phyloP scores from a whole-genome alignment of 495 filamentous ascomycete genomes.

The Neurospora sp. region DNA sequence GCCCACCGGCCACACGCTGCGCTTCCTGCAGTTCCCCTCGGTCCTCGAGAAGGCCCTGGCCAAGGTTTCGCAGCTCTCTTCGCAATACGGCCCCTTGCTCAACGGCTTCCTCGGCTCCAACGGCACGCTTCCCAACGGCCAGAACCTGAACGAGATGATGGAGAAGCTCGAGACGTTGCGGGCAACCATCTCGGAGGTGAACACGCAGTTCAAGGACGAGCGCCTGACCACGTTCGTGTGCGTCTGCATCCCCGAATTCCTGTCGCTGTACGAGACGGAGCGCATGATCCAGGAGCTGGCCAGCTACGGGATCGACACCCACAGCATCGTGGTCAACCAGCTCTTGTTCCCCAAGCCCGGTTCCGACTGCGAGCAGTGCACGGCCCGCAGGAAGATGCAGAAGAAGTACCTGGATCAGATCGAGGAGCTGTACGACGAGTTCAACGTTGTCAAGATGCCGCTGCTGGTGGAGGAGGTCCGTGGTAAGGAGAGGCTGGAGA shows the following conservation, averaged over 20 bases:
- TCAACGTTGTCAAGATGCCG: conserved; percentile 98
- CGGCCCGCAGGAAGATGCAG: conserved; percentile 92
- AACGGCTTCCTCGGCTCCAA: conserved; percentile 83
- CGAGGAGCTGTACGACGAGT: conserved; percentile 96
- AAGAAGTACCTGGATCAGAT: conserved; percentile 99
- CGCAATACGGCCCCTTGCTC: conserved; percentile 91
- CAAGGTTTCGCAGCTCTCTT: conserved; percentile 88
- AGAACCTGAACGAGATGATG: conserved; percentile 83
- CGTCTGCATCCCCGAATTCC: conserved; percentile 96
- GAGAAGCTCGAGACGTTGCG: conserved; percentile 88
- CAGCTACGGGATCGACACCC: conserved; percentile 89
- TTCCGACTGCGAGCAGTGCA: conserved; percentile 90
- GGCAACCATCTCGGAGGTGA: conserved; percentile 89
- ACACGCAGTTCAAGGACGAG: conserved; percentile 94
- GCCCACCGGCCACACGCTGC: conserved; percentile 96
- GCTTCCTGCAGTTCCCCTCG: conserved; percentile 97
- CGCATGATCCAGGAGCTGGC: conserved; percentile 98
- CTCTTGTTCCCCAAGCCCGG: conserved; percentile 83
- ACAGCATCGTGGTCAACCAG: conserved; percentile 97
- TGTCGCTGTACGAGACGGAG: conserved; percentile 96
- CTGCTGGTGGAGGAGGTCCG: conserved; percentile 89
- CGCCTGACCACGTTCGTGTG: conserved; percentile 96
- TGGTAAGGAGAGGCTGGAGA: conserved; percentile 87
- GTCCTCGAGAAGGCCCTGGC: conserved; percentile 96
- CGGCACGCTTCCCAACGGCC: conserved; percentile 73